Evolutionary conservation across 331 rosid species (phyloP).

Genomic region (Saraca asoca): DNA sequence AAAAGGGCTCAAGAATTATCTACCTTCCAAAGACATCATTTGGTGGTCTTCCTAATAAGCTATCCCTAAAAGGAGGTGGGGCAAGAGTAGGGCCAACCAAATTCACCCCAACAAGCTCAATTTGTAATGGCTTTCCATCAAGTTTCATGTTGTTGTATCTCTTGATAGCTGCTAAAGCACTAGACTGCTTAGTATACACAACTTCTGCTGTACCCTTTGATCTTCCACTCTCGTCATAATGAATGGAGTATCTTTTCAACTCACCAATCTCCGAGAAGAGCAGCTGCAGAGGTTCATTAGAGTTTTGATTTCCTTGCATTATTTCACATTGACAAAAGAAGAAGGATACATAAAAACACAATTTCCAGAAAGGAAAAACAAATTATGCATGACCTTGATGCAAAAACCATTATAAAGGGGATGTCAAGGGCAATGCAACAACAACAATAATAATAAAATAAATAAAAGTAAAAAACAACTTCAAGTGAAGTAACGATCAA

Average conservation of each 20-base stretch:
- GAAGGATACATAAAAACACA: not conserved
- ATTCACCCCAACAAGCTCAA: slow-evolving; percentile 59
- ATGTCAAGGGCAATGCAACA: not conserved
- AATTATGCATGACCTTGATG: too few species aligned
- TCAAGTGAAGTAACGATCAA: not conserved
- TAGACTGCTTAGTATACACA: slow-evolving; percentile 45
- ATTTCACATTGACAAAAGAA: not conserved
- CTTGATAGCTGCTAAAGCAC: slow-evolving; percentile 61
- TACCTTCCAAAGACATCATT: slow-evolving; percentile 39
- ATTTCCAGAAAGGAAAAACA: too few species aligned
- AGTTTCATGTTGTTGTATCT: slow-evolving; percentile 56
- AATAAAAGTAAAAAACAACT: not conserved
- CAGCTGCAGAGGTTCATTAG: slow-evolving; percentile 41
- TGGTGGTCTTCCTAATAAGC: slow-evolving; percentile 41
- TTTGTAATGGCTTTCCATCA: slow-evolving; percentile 60
- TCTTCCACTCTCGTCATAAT: slow-evolving; percentile 64
- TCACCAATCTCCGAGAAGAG: slow-evolving; percentile 64
- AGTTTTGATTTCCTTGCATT: slow-evolving; percentile 19
- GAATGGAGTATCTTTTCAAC: slow-evolving; percentile 48
- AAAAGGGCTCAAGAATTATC: slow-evolving; percentile 8
- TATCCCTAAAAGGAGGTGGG: slow-evolving; percentile 23
- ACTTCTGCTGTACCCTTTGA: slow-evolving; percentile 81
- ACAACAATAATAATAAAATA: too few species aligned
- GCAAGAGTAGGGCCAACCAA: slow-evolving; percentile 22
- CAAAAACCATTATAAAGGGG: too few species aligned